These are phyloP conservation scores for Saposhnikovia divaricata DNA, from an alignment of 129 eudicot species.

Conservation along the genomic window DNA sequence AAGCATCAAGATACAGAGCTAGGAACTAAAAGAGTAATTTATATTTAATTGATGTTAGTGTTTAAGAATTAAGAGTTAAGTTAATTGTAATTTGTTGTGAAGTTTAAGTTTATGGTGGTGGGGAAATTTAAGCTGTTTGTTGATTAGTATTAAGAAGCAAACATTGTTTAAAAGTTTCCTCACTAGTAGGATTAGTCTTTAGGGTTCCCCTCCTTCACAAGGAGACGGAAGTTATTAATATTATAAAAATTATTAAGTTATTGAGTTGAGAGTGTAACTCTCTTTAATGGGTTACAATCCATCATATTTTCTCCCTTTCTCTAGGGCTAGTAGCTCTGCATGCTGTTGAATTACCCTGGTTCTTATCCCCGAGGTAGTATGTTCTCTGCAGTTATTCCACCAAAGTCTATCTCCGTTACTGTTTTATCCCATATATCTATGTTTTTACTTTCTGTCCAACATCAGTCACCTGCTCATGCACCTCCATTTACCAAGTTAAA, in stretches of 20 bases:
- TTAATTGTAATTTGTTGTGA: background rate
- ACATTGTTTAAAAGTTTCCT: background rate
- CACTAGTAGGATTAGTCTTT: background rate
- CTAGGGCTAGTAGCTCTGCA: background rate
- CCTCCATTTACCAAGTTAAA: background rate
- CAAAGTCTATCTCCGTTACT: background rate
- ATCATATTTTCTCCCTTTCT: background rate
- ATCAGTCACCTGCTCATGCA: slow-evolving; percentile 25
- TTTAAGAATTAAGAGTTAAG: background rate
- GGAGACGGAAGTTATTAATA: background rate
- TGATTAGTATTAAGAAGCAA: background rate
- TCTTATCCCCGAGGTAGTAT: background rate
- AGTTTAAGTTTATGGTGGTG: background rate
- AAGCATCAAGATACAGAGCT: slow-evolving; percentile 10
- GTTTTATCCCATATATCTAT: background rate
- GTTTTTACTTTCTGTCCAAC: background rate
- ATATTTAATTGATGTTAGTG: background rate
- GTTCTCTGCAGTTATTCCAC: background rate
- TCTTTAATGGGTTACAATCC: background rate
- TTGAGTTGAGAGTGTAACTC: background rate
- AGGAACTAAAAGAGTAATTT: background rate
- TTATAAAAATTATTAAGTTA: background rate
- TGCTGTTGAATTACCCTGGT: background rate
- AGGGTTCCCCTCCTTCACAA: background rate
- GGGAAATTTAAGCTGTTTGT: background rate